Conservation (phyloP, 768 basidiomycete genomes). For the Naganishia friedmannii region DNA sequence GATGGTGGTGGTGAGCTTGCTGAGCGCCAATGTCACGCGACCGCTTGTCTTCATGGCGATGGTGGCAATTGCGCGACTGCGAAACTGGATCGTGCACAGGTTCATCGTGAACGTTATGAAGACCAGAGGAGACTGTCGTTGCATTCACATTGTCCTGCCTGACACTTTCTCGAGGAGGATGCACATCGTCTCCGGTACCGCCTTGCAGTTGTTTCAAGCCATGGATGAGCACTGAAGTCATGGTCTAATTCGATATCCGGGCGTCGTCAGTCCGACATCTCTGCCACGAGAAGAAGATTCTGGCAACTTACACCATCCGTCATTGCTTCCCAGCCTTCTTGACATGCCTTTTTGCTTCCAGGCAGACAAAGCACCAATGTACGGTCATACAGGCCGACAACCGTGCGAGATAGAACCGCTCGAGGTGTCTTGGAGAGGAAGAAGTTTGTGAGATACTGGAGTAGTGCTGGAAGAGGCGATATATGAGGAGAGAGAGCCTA, state of each 20-base stretch:
- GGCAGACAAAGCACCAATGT: constrained; percentile 77
- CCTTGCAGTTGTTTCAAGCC: constrained; percentile 53
- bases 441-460: constrained; percentile 66
- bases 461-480: constrained; percentile 61
- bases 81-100: constrained; percentile 29
- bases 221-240: constrained; percentile 28
- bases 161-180: constrained; percentile 54
- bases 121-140: constrained; percentile 5
- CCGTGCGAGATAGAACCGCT: constrained; percentile 76
- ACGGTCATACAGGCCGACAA: constrained; percentile 68
- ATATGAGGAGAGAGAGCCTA: constrained; percentile 51
- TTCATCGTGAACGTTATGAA: constrained; percentile 6
- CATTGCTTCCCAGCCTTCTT: constrained; percentile 58
- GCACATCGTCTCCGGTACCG: constrained; percentile 63
- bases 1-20: constrained; percentile 26
- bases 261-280: not conserved
- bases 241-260: constrained; percentile 3
- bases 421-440: constrained; percentile 73
- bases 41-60: constrained; percentile 18
- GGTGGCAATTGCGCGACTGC: constrained; percentile 4
- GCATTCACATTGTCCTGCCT: constrained; percentile 46
- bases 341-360: constrained; percentile 79
- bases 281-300: constrained; percentile 67
- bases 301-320: constrained; percentile 58
- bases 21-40: constrained; percentile 25